A percentile compares a stretch with the other conserved stretches of the same genome.
These are phyloP conservation scores for Funneliformis caledonium DNA, from an alignment of 371 early-diverging fungal species.

Conservation along the genomic window DNA sequence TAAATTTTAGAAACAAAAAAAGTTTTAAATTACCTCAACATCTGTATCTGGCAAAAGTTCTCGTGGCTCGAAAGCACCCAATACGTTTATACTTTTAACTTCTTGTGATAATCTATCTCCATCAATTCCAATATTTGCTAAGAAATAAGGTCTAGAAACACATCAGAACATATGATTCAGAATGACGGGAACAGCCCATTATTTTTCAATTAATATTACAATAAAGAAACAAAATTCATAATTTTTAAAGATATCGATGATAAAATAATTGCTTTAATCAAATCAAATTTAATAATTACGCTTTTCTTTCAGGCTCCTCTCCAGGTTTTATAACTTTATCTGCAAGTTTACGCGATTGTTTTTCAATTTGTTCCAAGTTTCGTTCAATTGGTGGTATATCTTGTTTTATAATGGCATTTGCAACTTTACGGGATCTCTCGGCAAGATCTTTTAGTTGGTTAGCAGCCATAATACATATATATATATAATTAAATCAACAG, in stretches of 20 bases:
- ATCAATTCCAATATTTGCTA: slow-evolving; percentile 80
- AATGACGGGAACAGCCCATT: neutral
- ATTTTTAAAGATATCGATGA: neutral
- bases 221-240: neutral
- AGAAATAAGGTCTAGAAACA: slow-evolving; percentile 57
- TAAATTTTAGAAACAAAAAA: neutral
- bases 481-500: no score
- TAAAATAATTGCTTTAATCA: neutral
- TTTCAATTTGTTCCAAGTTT: slow-evolving; percentile 77
- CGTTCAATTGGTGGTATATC: slow-evolving; percentile 70
- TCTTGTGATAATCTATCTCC: slow-evolving; percentile 63
- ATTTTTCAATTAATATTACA: neutral
- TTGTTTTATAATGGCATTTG: slow-evolving; percentile 63
- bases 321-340: slow-evolving; percentile 55
- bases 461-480: neutral
- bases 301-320: slow-evolving; percentile 54
- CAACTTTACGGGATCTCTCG: slow-evolving; percentile 71
- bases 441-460: slow-evolving; percentile 57
- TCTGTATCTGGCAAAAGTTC: slow-evolving; percentile 72
- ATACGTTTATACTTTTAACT: slow-evolving; percentile 63
- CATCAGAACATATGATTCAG: neutral
- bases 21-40: slow-evolving; percentile 61
- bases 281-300: slow-evolving; percentile 44
- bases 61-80: slow-evolving; percentile 71
- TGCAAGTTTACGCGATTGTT: slow-evolving; percentile 71